Base-by-base conservation (phyloP, 164 flowering plant genomes). In the Magnolia kwangsiensis region DNA sequence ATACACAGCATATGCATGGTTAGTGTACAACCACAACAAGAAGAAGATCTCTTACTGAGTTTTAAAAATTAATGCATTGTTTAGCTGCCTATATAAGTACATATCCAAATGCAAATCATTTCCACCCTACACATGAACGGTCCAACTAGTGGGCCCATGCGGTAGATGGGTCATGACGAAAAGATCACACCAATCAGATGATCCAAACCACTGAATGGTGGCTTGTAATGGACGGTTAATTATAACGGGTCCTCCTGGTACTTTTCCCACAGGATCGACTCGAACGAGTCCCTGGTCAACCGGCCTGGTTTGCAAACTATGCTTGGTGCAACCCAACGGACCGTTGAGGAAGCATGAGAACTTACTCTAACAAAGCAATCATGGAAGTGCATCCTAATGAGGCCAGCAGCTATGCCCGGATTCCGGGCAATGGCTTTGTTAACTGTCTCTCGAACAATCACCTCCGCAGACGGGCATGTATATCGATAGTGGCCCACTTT, bases 301-400 rank as follows among this genome's bases (percentile, higher is more conserved):
- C 6, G 14, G 8, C 2, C 8, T 20, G 19, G 6, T 61, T 3
- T 61, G 64, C 7, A 61, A 8, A 61, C 64, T 19, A 18, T 61
- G 64, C 6, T 16, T 7, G 64, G 20, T 14, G 20, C 65, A 61
- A 20, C 23, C 7, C 0, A 61, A 13, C 2, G 65, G 7, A 16
- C 65, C 16, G 16, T 18, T n/a, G n/a, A 63, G 65, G 65, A 21
- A 63, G 8, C 1, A 19, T 16, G 23, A 63, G 20, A 18, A 66
- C 76, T 20, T 23, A 89, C 94, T 78, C 91, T 83, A 8, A 90
- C 89, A 78, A 90, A 89, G 77, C 93, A 90, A 76, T 90, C 94
- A 74, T 89, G 94, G 81, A 89, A 90, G 75, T 90, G 90, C 89
- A 89, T 78, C 68, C 92, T 66, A 29, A 90, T 84, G 73, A 90